A percentile compares a stretch with the other conserved stretches of the same genome.
These are phyloP conservation scores for Wickerhamomyces pijperi DNA, from an alignment of 805 yeast genomes.

Conservation along the genomic window DNA sequence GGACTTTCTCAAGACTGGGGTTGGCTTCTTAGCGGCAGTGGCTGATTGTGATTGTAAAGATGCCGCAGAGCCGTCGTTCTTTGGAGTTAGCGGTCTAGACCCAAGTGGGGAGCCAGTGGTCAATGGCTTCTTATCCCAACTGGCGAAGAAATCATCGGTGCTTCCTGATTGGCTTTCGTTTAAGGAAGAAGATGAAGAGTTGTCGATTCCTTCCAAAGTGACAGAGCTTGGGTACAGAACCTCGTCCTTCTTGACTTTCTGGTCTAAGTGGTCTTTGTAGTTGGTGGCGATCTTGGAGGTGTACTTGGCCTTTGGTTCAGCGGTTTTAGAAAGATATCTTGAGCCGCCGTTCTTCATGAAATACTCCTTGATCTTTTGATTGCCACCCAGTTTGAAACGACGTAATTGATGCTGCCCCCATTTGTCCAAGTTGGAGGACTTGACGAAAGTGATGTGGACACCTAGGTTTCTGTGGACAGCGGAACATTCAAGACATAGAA, in stretches of 20 bases:
- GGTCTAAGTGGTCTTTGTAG: constrained; percentile 71
- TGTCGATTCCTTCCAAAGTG: constrained; percentile 43
- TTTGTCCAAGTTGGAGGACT: constrained; percentile 83
- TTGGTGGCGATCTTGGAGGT: constrained; percentile 68
- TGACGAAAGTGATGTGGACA: constrained; percentile 91
- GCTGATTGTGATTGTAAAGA: constrained; percentile 2
- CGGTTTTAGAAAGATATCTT: constrained; percentile 41
- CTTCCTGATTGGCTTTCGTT: constrained; percentile 30
- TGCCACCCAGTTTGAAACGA: constrained; percentile 90
- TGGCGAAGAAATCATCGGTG: constrained; percentile 81
- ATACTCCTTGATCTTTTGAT: constrained; percentile 74
- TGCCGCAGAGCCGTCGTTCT: constrained; percentile 8
- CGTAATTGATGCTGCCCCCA: constrained; percentile 90
- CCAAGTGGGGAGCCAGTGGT: constrained; percentile 23
- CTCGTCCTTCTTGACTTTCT: constrained; percentile 57
- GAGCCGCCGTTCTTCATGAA: constrained; percentile 81
- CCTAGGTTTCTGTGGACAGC: constrained; percentile 94
- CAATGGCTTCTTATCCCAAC: constrained; percentile 71
- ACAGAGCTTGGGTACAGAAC: constrained; percentile 61
- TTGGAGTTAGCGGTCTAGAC: constrained; percentile 22
- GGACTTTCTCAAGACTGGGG: constrained; percentile 20
- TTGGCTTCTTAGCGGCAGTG: constrained; percentile 12
- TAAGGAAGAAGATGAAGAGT: constrained; percentile 21
- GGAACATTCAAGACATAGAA: constrained; percentile 88
- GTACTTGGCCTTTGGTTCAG: constrained; percentile 69